Evolutionary conservation across 441 rosid species (phyloP), one percentile per base, ranked within the genome.

Genomic region (Pelargonium citronellum): DNA sequence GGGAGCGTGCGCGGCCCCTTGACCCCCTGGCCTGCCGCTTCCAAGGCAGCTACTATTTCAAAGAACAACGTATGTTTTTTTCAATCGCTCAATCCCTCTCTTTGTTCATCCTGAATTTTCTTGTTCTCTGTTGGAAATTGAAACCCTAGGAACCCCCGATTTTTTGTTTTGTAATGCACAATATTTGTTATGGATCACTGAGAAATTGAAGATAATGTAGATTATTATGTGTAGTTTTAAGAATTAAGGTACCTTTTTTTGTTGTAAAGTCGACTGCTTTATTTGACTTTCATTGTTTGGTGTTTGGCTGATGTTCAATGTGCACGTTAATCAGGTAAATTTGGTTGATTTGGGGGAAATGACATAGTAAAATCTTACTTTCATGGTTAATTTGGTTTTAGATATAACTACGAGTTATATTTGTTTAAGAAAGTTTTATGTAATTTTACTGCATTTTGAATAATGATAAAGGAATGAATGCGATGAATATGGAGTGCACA

Each of bases 11-110:
- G 22, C 96, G 91, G 61, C 95, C 99, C 47, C 85, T 91, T 60
- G 94, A 94, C 85, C 97, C 91, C 64, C 95, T 94, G 60, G 96
- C 97, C 66, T 87, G 92, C 80, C 96, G 94, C 73, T 92, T 91
- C 75, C 95, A 90, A 79, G 95, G 97, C 83, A 90, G 77, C 72
- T 70, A 84, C 82, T 84, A 71, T 79, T 94, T 94, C 80, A 87
- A 87, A 43, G 95, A 91, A 81, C 60, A 1, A 53, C 15, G 6
- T 17, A 16, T 3, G 19, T n/a, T 16, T 49, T n/a, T 51, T 51
- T 51, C 27, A 24, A 24, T 24, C 27, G 3, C 72, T 55, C 34
- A 67, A 27, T 17, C 70, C 58, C 41, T 63, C 24, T 73, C 15
- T 15, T 27, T 9, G 55, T 66, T 57, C 44, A 68, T 71, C 51